A percentile compares a stretch with the other conserved stretches of the same genome.
Evolutionary conservation across 306 rosid species (phyloP).

Genomic region (Argentina anserina): DNA sequence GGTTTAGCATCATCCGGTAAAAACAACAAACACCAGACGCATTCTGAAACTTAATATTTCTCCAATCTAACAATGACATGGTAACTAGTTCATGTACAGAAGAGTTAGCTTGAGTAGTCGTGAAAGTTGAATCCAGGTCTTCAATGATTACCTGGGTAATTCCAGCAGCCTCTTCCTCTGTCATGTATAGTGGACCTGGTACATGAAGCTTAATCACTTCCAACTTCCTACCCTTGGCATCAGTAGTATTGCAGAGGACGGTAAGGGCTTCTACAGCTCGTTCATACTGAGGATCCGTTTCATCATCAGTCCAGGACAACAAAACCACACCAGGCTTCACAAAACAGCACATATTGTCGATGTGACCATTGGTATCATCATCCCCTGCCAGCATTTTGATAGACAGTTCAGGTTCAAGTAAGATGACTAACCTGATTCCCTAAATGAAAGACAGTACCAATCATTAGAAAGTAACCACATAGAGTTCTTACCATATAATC

Average conservation of each 20-base stretch:
- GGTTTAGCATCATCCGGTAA: constrained; percentile 54
- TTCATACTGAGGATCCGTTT: constrained; percentile 80
- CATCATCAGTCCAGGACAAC: constrained; percentile 81
- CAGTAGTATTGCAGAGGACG: constrained; percentile 58
- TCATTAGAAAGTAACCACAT: constrained; percentile 6
- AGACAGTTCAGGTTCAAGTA: constrained; percentile 11
- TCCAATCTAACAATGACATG: not conserved
- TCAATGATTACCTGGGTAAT: constrained; percentile 43
- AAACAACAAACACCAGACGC: constrained; percentile 16
- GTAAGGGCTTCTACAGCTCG: constrained; percentile 65
- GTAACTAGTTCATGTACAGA: not conserved
- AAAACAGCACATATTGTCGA: constrained; percentile 92
- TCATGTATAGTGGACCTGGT: constrained; percentile 73
- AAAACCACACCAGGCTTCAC: constrained; percentile 84
- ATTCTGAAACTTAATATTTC: not conserved
- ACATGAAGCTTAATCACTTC: constrained; percentile 75
- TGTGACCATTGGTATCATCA: constrained; percentile 94
- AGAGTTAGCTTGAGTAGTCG: not conserved
- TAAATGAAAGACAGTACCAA: not conserved
- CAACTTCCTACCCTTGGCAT: constrained; percentile 72
- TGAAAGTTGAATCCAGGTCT: constrained; percentile 14
- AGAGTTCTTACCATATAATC: constrained; percentile 62
- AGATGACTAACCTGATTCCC: not conserved
- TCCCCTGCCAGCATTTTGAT: constrained; percentile 58
- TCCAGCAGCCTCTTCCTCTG: constrained; percentile 75